Conservation (phyloP, 2,329 filamentous ascomycete species). For the Chaetomiaceae sp. region DNA sequence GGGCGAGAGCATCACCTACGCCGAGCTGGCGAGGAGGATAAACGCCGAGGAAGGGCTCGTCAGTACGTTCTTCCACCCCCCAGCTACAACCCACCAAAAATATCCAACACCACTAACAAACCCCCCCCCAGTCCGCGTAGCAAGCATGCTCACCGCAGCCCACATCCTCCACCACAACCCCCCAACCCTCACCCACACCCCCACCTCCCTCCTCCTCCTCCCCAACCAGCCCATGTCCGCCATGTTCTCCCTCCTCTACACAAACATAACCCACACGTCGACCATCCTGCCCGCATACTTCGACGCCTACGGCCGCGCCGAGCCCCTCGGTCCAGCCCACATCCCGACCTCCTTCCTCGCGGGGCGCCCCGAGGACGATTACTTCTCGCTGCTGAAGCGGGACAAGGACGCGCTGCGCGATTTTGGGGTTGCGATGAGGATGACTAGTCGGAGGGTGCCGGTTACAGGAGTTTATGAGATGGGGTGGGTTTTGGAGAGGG, state of each 20-base stretch:
- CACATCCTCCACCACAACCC: slow-evolving; percentile 15
- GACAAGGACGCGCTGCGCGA: slow-evolving; percentile 21
- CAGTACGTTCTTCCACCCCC: not conserved
- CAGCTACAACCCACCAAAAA: not conserved
- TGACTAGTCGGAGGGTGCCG: slow-evolving; percentile 24
- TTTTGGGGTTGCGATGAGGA: slow-evolving; percentile 29
- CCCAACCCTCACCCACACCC: slow-evolving; percentile 19
- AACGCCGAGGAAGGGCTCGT: slow-evolving; percentile 21
- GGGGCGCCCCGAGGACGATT: slow-evolving; percentile 24
- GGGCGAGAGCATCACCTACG: slow-evolving; percentile 19
- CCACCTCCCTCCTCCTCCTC: slow-evolving; percentile 17
- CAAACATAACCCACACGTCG: slow-evolving; percentile 21
- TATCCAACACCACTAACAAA: not conserved
- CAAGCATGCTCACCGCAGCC: slow-evolving; percentile 23
- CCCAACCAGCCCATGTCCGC: slow-evolving; percentile 18
- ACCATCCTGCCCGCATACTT: slow-evolving; percentile 27
- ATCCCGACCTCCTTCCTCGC: slow-evolving; percentile 26
- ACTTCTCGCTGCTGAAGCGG: slow-evolving; percentile 26
- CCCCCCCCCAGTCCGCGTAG: slow-evolving; percentile 16
- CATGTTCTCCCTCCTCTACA: slow-evolving; percentile 26
- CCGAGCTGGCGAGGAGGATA: slow-evolving; percentile 17
- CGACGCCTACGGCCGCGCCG: slow-evolving; percentile 25
- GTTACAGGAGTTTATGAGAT: slow-evolving; percentile 29
- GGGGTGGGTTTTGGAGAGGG: slow-evolving; percentile 16
- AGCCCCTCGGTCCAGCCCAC: slow-evolving; percentile 24